Evolutionary conservation across 305 asterid genomes (phyloP).

Genomic region (Fraxinus latifolia): DNA sequence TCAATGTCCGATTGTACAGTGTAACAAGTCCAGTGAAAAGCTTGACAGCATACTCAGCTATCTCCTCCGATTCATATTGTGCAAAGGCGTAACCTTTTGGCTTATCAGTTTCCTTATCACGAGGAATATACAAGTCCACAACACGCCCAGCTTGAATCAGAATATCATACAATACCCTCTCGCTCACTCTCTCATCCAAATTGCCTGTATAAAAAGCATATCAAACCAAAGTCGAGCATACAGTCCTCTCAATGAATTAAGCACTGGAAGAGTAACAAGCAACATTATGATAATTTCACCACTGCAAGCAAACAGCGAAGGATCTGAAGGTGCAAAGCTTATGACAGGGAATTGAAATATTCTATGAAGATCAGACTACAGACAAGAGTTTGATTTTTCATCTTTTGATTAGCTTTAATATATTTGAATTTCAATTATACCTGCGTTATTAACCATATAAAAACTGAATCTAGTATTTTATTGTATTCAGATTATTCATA

Average conservation of each 20-base stretch:
- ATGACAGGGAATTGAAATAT: neutral
- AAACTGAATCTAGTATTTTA: neutral
- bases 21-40: slow-evolving; percentile 86
- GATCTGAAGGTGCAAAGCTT: neutral
- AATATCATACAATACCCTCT: slow-evolving; percentile 87
- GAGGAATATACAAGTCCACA: slow-evolving; percentile 73
- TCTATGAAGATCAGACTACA: neutral
- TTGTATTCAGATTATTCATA: neutral
- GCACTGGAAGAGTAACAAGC: neutral
- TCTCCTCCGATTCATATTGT: slow-evolving; percentile 75
- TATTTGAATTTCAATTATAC: neutral
- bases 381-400: neutral
- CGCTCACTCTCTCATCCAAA: slow-evolving; percentile 77
- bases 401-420: neutral
- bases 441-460: neutral
- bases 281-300: neutral
- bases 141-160: slow-evolving; percentile 92
- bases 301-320: neutral
- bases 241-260: neutral
- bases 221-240: neutral
- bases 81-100: slow-evolving; percentile 91
- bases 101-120: slow-evolving; percentile 77
- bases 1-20: slow-evolving; percentile 67
- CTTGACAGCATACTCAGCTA: slow-evolving; percentile 87
- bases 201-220: slow-evolving; percentile 47